phyloP scores from a whole-genome alignment of 192 early-diverging fungal genomes.

The Coemansia sp. region DNA sequence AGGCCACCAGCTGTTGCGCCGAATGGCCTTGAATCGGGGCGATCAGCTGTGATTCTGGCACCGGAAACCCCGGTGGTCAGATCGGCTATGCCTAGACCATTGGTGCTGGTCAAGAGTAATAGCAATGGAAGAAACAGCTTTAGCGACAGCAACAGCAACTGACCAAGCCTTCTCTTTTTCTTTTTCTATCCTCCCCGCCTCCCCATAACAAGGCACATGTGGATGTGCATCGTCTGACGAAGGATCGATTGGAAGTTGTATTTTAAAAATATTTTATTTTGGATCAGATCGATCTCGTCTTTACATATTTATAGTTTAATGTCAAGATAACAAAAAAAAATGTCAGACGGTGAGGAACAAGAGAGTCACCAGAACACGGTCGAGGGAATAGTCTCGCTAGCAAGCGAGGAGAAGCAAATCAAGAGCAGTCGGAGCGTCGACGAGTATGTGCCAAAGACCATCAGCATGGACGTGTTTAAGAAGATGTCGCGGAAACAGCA shows the following conservation, averaged over 20 bases:
- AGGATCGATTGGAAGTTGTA: no score
- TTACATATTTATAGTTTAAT: no score
- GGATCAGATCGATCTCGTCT: no score
- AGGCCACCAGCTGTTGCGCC: not conserved
- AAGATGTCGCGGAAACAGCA: slow-evolving; percentile 68
- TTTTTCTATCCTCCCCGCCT: no score
- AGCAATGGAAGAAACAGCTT: not conserved
- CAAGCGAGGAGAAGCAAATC: not conserved
- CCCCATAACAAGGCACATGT: no score
- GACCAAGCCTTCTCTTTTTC: not conserved
- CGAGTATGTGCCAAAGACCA: slow-evolving; percentile 26
- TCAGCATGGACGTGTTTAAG: slow-evolving; percentile 42
- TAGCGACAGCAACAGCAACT: not conserved
- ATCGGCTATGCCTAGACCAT: not conserved
- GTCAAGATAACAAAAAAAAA: no score
- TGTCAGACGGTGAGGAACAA: no score
- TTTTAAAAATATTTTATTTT: no score
- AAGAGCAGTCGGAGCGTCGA: slow-evolving; percentile 28
- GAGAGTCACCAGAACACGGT: no score
- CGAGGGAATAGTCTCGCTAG: not conserved
- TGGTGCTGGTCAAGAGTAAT: not conserved
- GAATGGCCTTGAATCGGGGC: not conserved
- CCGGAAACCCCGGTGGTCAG: slow-evolving; percentile 7
- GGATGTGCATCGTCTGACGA: no score
- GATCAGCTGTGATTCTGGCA: not conserved